Conservation (phyloP, 805 yeast genomes). For the Candida montana region DNA sequence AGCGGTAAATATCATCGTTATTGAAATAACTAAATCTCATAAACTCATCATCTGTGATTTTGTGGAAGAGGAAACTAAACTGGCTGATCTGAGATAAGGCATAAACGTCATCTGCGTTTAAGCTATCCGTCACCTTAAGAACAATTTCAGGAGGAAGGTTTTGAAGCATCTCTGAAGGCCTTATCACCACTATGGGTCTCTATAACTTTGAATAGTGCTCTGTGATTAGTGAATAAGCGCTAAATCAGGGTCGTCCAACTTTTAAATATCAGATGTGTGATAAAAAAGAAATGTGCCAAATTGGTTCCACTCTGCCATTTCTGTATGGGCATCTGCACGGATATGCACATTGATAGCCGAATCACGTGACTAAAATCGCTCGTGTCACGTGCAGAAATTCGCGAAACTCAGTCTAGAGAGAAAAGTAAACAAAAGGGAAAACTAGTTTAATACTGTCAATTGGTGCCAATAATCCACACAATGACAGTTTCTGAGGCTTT, state of each 20-base stretch:
- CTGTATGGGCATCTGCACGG: background rate
- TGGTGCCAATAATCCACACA: background rate
- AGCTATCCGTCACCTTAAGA: background rate
- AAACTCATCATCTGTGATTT: constrained; percentile 1
- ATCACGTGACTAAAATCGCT: constrained; percentile 15
- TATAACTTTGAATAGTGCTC: too few species aligned
- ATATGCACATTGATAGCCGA: constrained; percentile 5
- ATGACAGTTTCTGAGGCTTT: constrained; percentile 7
- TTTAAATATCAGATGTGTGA: background rate
- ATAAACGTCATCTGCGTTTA: constrained; percentile 3
- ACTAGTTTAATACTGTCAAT: too few species aligned
- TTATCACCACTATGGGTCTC: too few species aligned
- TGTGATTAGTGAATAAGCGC: too few species aligned
- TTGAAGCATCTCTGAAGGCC: constrained; percentile 1
- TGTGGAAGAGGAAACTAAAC: constrained; percentile 2
- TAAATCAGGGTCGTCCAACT: too few species aligned
- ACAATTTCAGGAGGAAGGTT: constrained; percentile 4
- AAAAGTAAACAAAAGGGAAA: too few species aligned
- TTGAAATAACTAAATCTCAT: background rate
- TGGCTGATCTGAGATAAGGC: background rate
- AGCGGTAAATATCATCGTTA: background rate
- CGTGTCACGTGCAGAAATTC: constrained; percentile 13
- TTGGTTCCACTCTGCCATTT: background rate
- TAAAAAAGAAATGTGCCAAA: background rate
- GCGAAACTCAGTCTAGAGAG: too few species aligned